Percentiles rank a stretch among this genome's conserved stretches.
These are phyloP conservation scores for Apocynum venetum DNA, from an alignment of 257 asterid genomes.

Conservation along the genomic window DNA sequence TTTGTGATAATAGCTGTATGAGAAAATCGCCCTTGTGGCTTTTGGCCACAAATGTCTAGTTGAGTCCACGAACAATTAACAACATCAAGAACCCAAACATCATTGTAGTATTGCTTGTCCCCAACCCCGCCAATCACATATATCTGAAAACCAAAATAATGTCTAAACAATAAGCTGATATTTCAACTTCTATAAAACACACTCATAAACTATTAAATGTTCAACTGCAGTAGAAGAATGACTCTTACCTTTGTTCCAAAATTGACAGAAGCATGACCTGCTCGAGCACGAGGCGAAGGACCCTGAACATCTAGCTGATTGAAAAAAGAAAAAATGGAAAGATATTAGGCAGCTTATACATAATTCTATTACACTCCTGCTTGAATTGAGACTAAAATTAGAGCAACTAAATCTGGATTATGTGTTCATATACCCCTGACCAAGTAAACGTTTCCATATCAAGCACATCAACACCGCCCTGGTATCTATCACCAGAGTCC, in stretches of 20 bases:
- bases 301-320: slow-evolving; percentile 55
- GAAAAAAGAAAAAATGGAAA: neutral
- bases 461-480: slow-evolving; percentile 63
- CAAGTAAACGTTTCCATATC: slow-evolving; percentile 60
- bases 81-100: slow-evolving; percentile 76
- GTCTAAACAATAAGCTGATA: neutral
- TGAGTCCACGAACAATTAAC: slow-evolving; percentile 58
- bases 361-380: neutral
- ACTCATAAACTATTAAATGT: too few species aligned
- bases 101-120: slow-evolving; percentile 70
- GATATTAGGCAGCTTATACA: neutral
- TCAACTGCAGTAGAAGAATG: slow-evolving; percentile 3
- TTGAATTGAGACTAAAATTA: neutral
- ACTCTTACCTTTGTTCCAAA: slow-evolving; percentile 76
- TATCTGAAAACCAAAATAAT: slow-evolving; percentile 38
- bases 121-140: slow-evolving; percentile 90
- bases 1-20: slow-evolving; percentile 69
- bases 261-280: slow-evolving; percentile 85
- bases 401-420: neutral
- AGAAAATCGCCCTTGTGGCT: slow-evolving; percentile 82
- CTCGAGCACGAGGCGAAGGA: slow-evolving; percentile 68
- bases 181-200: neutral
- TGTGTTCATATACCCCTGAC: slow-evolving; percentile 55
- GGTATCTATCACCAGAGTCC: slow-evolving; percentile 87
- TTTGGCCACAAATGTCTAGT: slow-evolving; percentile 47